Evolutionary conservation across 345 rosid genomes (phyloP).

Genomic region (Heritiera fomes): DNA sequence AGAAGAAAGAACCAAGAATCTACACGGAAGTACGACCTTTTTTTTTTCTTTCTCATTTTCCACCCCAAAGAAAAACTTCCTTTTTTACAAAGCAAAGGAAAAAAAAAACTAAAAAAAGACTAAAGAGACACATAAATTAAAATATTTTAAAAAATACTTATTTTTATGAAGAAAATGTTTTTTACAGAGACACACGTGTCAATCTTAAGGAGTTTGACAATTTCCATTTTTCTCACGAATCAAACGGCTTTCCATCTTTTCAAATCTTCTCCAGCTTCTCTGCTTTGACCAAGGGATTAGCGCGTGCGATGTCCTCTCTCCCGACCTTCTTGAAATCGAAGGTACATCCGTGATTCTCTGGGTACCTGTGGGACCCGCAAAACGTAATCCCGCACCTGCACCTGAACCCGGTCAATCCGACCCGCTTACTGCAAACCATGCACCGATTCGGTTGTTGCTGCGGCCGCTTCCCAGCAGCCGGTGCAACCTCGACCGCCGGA

Average conservation of each 20-base stretch:
- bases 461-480: conserved; percentile 13
- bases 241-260: conserved; percentile 19
- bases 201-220: neutral
- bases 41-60: neutral
- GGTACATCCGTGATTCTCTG: conserved; percentile 52
- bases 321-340: conserved; percentile 55
- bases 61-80: neutral
- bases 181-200: neutral
- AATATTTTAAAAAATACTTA: neutral
- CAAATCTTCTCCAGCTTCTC: conserved; percentile 51
- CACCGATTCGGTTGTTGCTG: conserved; percentile 46
- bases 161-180: conserved; percentile 9
- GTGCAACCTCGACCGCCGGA: neutral
- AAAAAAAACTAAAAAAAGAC: neutral
- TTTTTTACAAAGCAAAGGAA: neutral
- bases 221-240: neutral
- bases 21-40: conserved; percentile 13
- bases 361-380: conserved; percentile 56
- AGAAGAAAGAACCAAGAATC: neutral
- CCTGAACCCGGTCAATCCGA: conserved; percentile 51
- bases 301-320: conserved; percentile 50
- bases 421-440: conserved; percentile 46
- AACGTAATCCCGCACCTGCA: conserved; percentile 51
- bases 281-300: conserved; percentile 52
- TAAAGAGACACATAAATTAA: neutral